Percentiles rank a stretch among this genome's conserved stretches.
phyloP scores from a whole-genome alignment of 805 yeast species.

The Wickerhamiella azymoides region DNA sequence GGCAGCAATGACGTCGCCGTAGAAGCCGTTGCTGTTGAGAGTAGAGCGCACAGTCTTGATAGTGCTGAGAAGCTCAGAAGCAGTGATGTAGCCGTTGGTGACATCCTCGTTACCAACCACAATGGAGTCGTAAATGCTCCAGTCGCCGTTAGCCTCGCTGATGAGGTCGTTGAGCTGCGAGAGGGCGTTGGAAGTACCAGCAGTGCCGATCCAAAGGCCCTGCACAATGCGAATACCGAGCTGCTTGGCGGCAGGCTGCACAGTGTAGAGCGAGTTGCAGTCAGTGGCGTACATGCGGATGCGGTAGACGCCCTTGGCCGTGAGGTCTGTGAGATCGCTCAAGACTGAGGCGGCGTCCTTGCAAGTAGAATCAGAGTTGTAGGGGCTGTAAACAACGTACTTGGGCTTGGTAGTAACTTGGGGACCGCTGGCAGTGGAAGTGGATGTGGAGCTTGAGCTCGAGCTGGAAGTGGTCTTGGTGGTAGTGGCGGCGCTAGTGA shows the following conservation, averaged over 20 bases:
- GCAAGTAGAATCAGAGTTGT: slow-evolving; percentile 52
- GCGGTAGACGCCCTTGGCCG: slow-evolving; percentile 44
- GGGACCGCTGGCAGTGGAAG: slow-evolving; percentile 19
- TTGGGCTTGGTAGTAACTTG: slow-evolving; percentile 19
- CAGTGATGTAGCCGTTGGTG: slow-evolving; percentile 45
- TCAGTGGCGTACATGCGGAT: slow-evolving; percentile 81
- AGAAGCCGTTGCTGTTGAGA: slow-evolving; percentile 56
- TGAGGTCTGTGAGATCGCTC: slow-evolving; percentile 45
- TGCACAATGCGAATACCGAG: slow-evolving; percentile 66
- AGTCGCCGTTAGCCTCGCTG: slow-evolving; percentile 35
- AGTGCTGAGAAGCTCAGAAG: slow-evolving; percentile 47
- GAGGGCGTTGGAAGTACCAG: slow-evolving; percentile 61
- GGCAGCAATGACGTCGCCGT: slow-evolving; percentile 65
- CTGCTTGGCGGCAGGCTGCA: slow-evolving; percentile 42
- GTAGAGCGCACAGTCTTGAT: slow-evolving; percentile 47
- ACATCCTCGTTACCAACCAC: slow-evolving; percentile 87
- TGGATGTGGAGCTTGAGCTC: slow-evolving; percentile 17
- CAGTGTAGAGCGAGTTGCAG: slow-evolving; percentile 53
- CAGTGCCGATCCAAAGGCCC: slow-evolving; percentile 65
- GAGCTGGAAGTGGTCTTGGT: slow-evolving; percentile 17
- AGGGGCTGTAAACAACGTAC: slow-evolving; percentile 39
- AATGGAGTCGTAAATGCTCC: slow-evolving; percentile 64
- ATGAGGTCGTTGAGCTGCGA: slow-evolving; percentile 41
- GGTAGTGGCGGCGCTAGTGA: slow-evolving; percentile 21
- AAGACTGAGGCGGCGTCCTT: slow-evolving; percentile 41